phyloP scores from a whole-genome alignment of 352 stramenopile genomes.

The Pythium scleroteichum region DNA sequence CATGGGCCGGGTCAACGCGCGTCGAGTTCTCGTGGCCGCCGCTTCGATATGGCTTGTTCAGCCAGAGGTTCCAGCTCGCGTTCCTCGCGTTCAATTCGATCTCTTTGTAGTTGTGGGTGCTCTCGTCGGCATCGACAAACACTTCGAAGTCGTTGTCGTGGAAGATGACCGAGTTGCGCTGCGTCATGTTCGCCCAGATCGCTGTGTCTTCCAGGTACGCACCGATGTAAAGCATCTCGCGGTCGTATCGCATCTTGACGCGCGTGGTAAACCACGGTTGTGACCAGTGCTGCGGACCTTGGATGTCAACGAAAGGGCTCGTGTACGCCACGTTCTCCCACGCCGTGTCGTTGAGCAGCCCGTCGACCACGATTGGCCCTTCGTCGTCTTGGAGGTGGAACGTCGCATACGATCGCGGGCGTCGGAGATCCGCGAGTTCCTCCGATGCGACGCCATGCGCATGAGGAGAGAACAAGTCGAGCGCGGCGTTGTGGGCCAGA shows the following conservation, averaged over 20 bases:
- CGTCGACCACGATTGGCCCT: conserved; percentile 44
- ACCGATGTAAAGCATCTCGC: conserved; percentile 69
- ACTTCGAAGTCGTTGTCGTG: conserved; percentile 93
- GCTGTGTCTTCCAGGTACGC: conserved; percentile 63
- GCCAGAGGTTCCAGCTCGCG: conserved; percentile 87
- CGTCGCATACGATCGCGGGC: conserved; percentile 40
- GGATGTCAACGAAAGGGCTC: conserved; percentile 70
- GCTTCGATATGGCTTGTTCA: conserved; percentile 86
- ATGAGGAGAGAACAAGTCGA: too few species aligned
- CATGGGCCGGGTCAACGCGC: conserved; percentile 57
- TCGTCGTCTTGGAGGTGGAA: conserved; percentile 33
- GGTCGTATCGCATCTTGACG: conserved; percentile 79
- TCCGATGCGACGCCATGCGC: not conserved
- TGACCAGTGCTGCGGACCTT: conserved; percentile 48
- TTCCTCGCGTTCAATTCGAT: conserved; percentile 90
- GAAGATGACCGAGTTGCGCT: conserved; percentile 72
- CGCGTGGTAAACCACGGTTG: conserved; percentile 72
- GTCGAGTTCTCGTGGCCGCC: conserved; percentile 83
- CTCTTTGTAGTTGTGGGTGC: conserved; percentile 90
- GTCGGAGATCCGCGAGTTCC: conserved; percentile 7
- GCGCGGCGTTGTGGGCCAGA: too few species aligned
- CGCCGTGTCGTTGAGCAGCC: conserved; percentile 52
- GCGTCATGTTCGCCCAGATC: conserved; percentile 70
- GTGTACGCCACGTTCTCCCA: conserved; percentile 63
- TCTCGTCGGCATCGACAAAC: conserved; percentile 82